phyloP scores from a whole-genome alignment of 768 basidiomycete species.

The Candolleomyces efflorescens region DNA sequence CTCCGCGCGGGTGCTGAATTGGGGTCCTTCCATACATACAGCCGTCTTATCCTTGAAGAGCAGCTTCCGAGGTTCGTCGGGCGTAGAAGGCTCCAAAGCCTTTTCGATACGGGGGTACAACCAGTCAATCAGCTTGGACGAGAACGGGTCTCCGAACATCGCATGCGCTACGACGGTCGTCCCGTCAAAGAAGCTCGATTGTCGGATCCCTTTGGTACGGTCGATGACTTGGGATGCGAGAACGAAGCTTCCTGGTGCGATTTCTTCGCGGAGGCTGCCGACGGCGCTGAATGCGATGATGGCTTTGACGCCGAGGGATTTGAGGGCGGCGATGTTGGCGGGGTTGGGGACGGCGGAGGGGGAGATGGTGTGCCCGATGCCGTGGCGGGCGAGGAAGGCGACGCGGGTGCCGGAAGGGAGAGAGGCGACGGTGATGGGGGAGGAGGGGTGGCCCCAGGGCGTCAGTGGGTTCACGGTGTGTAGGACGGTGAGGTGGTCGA shows the following conservation, averaged over 20 bases:
- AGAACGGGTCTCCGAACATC: conserved; percentile 92
- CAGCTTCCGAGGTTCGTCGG: conserved; percentile 30
- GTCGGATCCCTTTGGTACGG: conserved; percentile 91
- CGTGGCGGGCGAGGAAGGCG: conserved; percentile 93
- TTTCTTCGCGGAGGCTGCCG: conserved; percentile 91
- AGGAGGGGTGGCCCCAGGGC: conserved; percentile 93
- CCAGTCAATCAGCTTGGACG: conserved; percentile 57
- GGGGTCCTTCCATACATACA: conserved; percentile 96
- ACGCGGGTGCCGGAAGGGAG: conserved; percentile 76
- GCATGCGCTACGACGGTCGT: conserved; percentile 85
- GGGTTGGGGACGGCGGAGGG: conserved; percentile 81
- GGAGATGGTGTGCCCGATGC: conserved; percentile 68
- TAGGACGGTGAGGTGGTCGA: conserved; percentile 84
- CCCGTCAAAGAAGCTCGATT: conserved; percentile 82
- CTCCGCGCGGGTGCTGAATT: conserved; percentile 98
- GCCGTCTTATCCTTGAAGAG: conserved; percentile 82
- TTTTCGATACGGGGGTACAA: conserved; percentile 58
- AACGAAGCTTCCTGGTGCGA: conserved; percentile 83
- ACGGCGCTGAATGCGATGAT: conserved; percentile 95
- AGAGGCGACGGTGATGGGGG: conserved; percentile 88
- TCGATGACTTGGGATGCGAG: conserved; percentile 94
- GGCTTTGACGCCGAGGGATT: conserved; percentile 83
- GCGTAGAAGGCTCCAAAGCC: conserved; percentile 15
- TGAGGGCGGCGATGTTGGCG: conserved; percentile 95
- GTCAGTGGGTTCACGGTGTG: conserved; percentile 78